These are phyloP conservation scores for Cladosporium sp. DNA, from an alignment of 2,329 filamentous ascomycete genomes.

Conservation along the genomic window DNA sequence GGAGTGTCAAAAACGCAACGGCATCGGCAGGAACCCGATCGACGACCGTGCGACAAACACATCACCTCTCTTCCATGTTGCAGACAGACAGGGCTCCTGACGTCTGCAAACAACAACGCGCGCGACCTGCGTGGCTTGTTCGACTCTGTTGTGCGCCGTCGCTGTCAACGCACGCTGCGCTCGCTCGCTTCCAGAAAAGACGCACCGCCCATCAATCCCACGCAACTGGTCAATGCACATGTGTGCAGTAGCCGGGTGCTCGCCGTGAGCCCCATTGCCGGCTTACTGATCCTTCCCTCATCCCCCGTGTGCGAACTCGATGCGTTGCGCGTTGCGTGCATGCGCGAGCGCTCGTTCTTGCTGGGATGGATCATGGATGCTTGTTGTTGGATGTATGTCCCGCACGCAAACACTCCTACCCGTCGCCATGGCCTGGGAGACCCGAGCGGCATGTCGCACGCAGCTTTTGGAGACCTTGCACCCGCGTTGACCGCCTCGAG, in stretches of 20 bases:
- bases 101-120: constrained; percentile 4
- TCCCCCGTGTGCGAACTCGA: background rate
- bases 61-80: background rate
- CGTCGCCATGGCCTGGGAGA: background rate
- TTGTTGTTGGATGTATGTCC: background rate
- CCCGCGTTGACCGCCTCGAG: constrained; percentile 13
- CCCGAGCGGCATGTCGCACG: background rate
- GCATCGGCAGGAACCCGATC: constrained; percentile 12
- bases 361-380: background rate
- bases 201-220: constrained; percentile 1
- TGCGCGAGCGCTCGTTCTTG: background rate
- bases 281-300: constrained; percentile 13
- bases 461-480: background rate
- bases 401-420: background rate
- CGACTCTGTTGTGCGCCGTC: background rate
- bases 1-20: background rate
- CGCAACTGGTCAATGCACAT: constrained; percentile 6
- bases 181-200: background rate
- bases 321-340: background rate
- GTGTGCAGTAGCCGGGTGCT: constrained; percentile 7
- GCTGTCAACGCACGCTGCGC: background rate
- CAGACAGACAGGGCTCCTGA: background rate
- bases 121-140: background rate
- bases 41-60: constrained; percentile 9
- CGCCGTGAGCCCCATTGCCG: background rate